These are phyloP conservation scores for Solanum chacoense DNA, from an alignment of 305 asterid species.

Conservation along the genomic window DNA sequence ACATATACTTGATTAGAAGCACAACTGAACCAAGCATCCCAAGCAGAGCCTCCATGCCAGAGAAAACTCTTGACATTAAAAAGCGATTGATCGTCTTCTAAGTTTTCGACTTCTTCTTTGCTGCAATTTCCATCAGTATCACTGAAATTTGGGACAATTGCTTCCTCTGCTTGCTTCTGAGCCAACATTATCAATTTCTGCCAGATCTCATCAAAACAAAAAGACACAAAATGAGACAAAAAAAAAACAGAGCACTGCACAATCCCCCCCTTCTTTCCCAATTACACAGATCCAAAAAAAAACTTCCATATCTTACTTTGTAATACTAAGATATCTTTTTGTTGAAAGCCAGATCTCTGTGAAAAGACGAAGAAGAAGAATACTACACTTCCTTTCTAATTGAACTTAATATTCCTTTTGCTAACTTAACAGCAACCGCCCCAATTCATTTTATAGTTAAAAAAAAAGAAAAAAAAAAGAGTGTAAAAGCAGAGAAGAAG, in stretches of 20 bases:
- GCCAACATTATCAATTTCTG: constrained; percentile 47
- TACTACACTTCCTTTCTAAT: neutral
- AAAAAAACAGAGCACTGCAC: neutral
- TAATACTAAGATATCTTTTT: neutral
- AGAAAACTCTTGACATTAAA: constrained; percentile 24
- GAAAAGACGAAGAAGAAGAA: neutral
- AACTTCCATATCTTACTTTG: neutral
- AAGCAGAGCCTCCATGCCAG: constrained; percentile 42
- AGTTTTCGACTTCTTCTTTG: constrained; percentile 16
- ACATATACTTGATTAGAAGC: constrained; percentile 27
- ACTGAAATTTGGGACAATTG: constrained; percentile 60
- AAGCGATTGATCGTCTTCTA: constrained; percentile 25
- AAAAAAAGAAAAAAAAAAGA: neutral
- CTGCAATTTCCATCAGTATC: constrained; percentile 29
- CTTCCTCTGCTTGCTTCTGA: constrained; percentile 90
- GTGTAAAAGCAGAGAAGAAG: neutral
- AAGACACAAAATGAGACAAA: constrained; percentile 40
- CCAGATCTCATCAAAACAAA: constrained; percentile 8
- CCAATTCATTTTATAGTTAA: neutral
- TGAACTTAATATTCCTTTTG: neutral
- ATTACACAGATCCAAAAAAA: neutral
- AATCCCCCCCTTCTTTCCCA: neutral
- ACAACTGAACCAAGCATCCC: constrained; percentile 46
- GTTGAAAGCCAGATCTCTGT: constrained; percentile 5
- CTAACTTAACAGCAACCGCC: neutral